phyloP scores from a whole-genome alignment of 2,329 filamentous ascomycete species.

The Dryadomyces sulphureus region DNA sequence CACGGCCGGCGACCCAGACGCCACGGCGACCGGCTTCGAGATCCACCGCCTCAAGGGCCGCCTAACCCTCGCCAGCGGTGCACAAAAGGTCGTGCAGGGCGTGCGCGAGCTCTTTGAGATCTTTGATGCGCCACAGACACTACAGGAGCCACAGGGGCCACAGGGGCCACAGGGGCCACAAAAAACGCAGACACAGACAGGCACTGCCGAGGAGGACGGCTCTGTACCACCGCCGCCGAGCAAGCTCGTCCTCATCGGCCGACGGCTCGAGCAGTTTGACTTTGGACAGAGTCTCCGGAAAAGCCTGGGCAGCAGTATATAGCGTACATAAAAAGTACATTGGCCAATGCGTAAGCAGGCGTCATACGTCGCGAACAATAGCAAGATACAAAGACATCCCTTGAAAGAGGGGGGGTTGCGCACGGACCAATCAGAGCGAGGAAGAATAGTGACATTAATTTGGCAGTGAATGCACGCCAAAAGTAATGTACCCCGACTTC shows the following conservation, averaged over 20 bases:
- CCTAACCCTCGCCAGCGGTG: constrained; percentile 48
- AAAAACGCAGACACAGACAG: constrained; percentile 5
- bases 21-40: constrained; percentile 40
- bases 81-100: constrained; percentile 69
- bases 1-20: background rate
- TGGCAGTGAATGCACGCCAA: background rate
- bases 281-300: constrained; percentile 29
- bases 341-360: background rate
- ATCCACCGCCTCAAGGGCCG: constrained; percentile 82
- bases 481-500: too few relatives aligned
- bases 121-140: constrained; percentile 41
- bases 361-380: too few relatives aligned
- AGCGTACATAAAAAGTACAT: background rate
- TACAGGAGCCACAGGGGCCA: too few relatives aligned
- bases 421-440: too few relatives aligned
- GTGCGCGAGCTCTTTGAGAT: constrained; percentile 92
- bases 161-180: too few relatives aligned
- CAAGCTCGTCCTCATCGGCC: constrained; percentile 52
- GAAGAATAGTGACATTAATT: too few relatives aligned
- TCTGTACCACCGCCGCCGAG: constrained; percentile 21
- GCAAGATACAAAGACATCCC: too few relatives aligned
- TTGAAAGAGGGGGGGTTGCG: too few relatives aligned
- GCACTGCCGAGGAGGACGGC: constrained; percentile 11
- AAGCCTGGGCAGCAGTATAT: background rate
- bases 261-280: constrained; percentile 33